Evolutionary conservation across 225 moss, liverwort and hornwort species (phyloP).

Genomic region (Anthoceros angustus): DNA sequence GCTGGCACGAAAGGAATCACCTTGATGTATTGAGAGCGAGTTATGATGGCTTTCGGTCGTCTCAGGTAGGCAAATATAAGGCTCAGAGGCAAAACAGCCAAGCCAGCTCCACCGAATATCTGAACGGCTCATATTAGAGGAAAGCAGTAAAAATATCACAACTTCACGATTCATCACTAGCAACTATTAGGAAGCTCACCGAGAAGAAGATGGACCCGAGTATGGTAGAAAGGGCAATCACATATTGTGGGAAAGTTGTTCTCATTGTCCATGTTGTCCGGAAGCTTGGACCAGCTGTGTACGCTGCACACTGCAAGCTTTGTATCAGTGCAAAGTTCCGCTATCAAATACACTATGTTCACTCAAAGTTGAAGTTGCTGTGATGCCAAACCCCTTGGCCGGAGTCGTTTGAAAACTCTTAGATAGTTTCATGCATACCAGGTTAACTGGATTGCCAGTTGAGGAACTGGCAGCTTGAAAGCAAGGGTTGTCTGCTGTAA

Average conservation of each 20-base stretch:
- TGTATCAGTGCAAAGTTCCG: slow-evolving; percentile 5
- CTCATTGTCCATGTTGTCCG: slow-evolving; percentile 76
- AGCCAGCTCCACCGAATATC: slow-evolving; percentile 25
- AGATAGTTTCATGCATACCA: too few species aligned
- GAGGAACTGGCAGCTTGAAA: slow-evolving; percentile 35
- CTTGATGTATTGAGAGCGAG: slow-evolving; percentile 24
- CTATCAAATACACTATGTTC: too few species aligned
- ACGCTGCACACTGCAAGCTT: slow-evolving; percentile 78
- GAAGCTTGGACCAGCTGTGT: slow-evolving; percentile 36
- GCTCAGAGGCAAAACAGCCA: slow-evolving; percentile 21
- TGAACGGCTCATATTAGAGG: not conserved
- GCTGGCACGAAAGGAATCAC: not conserved
- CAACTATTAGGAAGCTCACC: slow-evolving; percentile 18
- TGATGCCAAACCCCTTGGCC: too few species aligned
- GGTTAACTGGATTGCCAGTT: slow-evolving; percentile 10
- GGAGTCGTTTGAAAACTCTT: too few species aligned
- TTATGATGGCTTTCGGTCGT: slow-evolving; percentile 23
- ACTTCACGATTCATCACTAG: not conserved
- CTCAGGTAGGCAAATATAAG: slow-evolving; percentile 21
- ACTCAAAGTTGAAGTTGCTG: too few species aligned
- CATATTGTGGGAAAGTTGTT: slow-evolving; percentile 61
- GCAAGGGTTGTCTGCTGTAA: slow-evolving; percentile 48
- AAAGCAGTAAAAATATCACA: not conserved
- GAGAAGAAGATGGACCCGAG: slow-evolving; percentile 67
- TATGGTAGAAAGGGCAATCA: slow-evolving; percentile 71